A percentile compares a stretch with the other conserved stretches of the same genome.
phyloP scores from a whole-genome alignment of 2,329 filamentous ascomycete species.

The Sclerotinia minor region DNA sequence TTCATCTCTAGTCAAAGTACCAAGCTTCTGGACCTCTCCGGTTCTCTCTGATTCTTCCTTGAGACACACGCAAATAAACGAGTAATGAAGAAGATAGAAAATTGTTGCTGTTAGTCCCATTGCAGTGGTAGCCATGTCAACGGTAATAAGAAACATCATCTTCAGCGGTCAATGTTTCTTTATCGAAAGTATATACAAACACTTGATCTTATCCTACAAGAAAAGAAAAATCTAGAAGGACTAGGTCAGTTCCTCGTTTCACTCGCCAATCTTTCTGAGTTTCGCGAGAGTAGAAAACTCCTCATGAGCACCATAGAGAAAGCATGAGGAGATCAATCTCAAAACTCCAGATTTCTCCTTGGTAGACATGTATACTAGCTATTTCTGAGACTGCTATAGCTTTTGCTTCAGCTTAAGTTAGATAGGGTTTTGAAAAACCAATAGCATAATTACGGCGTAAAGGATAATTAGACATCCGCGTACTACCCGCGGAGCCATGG shows the following conservation, averaged over 20 bases:
- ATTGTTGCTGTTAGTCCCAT: not conserved
- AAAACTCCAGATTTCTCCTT: not conserved
- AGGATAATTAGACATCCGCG: constrained; percentile 6
- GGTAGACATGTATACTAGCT: constrained; percentile 6
- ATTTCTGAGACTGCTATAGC: not conserved
- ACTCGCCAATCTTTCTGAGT: constrained; percentile 1
- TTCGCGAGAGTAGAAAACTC: constrained; percentile 1
- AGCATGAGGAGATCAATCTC: not conserved
- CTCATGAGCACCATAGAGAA: not conserved
- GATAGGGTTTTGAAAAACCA: too few relatives aligned
- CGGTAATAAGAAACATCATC: constrained; percentile 8
- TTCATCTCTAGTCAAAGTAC: too few relatives aligned
- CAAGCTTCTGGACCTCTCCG: too few relatives aligned
- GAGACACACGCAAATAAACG: not conserved
- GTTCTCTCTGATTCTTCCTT: not conserved
- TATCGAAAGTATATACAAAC: not conserved
- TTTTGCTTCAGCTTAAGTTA: not conserved
- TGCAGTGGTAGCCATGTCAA: constrained; percentile 11
- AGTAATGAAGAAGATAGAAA: constrained; percentile 16
- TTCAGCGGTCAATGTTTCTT: constrained; percentile 4
- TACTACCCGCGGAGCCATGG: not conserved
- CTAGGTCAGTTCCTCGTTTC: not conserved
- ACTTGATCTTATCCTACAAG: constrained; percentile 6
- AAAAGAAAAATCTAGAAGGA: constrained; percentile 1
- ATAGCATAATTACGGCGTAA: constrained; percentile 12